A percentile compares a stretch with the other conserved stretches of the same genome.
Conservation (phyloP, 1,284 basidiomycete genomes). For the Cryptococcus hybrid region DNA sequence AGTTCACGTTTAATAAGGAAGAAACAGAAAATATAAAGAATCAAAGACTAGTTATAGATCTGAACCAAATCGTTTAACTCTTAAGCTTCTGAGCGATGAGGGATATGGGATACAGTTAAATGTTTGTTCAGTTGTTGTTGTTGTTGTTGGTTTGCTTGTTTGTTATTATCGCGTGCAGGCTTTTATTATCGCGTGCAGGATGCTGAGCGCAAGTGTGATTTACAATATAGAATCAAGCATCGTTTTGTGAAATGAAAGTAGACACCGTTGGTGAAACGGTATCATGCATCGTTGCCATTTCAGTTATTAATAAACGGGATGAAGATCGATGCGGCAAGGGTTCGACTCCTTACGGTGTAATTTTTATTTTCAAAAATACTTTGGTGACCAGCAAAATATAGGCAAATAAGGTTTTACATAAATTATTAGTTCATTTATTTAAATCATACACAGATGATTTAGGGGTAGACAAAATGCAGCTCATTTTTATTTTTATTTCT, state of each 20-base stretch:
- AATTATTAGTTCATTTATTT: too few species aligned
- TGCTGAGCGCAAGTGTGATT: not conserved
- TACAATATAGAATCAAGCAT: not conserved
- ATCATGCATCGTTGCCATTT: conserved; percentile 35
- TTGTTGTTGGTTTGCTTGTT: conserved; percentile 1
- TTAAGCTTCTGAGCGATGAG: not conserved
- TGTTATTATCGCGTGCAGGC: too few species aligned
- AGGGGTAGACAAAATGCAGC: too few species aligned
- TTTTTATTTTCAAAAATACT: not conserved
- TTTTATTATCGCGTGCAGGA: too few species aligned
- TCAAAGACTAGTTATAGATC: not conserved
- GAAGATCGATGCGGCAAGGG: conserved; percentile 29
- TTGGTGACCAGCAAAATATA: too few species aligned
- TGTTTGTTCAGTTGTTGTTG: not conserved
- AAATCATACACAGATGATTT: too few species aligned
- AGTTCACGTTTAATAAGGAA: not conserved
- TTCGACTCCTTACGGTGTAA: conserved; percentile 38
- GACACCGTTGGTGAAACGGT: conserved; percentile 39
- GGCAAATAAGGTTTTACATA: too few species aligned
- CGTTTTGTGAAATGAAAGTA: not conserved
- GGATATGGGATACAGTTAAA: not conserved
- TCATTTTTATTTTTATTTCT: too few species aligned
- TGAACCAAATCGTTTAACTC: not conserved
- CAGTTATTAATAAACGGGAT: not conserved
- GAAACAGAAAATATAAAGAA: conserved; percentile 1